These are phyloP conservation scores for Lactarius hengduanensis DNA, from an alignment of 768 basidiomycete genomes.

Conservation along the genomic window DNA sequence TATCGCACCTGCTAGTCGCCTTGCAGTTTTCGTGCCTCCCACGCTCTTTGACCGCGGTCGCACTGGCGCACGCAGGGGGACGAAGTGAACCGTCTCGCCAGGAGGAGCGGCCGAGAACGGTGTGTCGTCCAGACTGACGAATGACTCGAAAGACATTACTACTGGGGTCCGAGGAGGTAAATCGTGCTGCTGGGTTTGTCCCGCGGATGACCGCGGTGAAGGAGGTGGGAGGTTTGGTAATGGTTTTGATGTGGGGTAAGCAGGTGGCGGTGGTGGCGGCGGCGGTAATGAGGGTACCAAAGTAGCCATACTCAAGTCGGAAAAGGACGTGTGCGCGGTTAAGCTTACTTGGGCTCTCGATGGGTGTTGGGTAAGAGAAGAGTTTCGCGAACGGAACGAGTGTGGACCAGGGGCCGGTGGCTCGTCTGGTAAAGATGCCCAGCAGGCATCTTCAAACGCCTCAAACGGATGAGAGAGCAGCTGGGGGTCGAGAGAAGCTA, in stretches of 20 bases:
- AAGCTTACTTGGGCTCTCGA: background rate
- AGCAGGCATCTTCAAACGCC: conserved; percentile 18
- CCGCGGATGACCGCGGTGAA: background rate
- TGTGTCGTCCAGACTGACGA: background rate
- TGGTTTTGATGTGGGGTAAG: conserved; percentile 14
- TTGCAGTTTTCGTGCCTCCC: conserved; percentile 9
- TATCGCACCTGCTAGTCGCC: conserved; percentile 14
- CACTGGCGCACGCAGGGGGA: conserved; percentile 2
- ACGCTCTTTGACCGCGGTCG: conserved; percentile 24
- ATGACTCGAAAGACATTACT: background rate
- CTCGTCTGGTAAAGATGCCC: conserved; percentile 9
- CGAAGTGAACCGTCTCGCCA: conserved; percentile 2
- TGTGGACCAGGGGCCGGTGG: background rate
- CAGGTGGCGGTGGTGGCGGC: conserved; percentile 4
- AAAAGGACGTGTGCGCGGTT: conserved; percentile 3
- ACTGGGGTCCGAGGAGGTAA: background rate
- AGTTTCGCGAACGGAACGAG: background rate
- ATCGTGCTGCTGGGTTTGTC: no score
- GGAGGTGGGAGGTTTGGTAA: conserved; percentile 18
- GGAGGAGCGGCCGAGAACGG: background rate
- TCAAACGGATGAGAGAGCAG: conserved; percentile 16
- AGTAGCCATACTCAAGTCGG: conserved; percentile 11
- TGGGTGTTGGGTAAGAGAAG: background rate
- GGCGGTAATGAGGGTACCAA: background rate
- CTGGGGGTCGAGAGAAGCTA: conserved; percentile 19